Evolutionary conservation across 2,329 filamentous ascomycete species (phyloP).

Genomic region (Cladosporium sp.): DNA sequence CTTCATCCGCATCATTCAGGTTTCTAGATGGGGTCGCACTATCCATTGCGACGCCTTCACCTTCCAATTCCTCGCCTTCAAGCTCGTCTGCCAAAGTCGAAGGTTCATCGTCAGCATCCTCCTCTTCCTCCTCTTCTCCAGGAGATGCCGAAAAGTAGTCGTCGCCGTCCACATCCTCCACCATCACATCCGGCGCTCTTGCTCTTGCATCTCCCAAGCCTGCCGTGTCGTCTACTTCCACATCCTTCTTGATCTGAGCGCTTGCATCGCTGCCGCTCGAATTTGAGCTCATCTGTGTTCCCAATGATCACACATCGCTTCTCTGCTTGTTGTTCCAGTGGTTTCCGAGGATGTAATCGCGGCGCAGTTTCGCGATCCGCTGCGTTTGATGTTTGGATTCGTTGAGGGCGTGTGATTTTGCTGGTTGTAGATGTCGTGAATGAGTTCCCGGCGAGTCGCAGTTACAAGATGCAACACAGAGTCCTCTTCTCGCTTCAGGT

Average conservation of each 20-base stretch:
- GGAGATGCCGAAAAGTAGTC: neutral
- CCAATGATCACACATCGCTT: conserved; percentile 51
- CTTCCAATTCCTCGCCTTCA: conserved; percentile 7
- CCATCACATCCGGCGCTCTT: conserved; percentile 3
- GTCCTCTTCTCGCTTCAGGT: too few relatives aligned
- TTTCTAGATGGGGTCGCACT: conserved; percentile 3
- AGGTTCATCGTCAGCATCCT: neutral
- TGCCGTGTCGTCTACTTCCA: conserved; percentile 33
- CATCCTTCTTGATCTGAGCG: conserved; percentile 54
- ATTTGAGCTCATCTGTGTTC: conserved; percentile 65
- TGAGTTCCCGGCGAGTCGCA: too few relatives aligned
- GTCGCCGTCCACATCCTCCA: conserved; percentile 10
- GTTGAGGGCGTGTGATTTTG: too few relatives aligned
- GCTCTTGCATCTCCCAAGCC: conserved; percentile 21
- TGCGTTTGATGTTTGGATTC: neutral
- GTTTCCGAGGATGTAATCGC: neutral
- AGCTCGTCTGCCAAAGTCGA: conserved; percentile 12
- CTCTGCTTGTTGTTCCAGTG: conserved; percentile 15
- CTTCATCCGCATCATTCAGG: conserved; percentile 15
- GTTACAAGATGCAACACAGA: too few relatives aligned
- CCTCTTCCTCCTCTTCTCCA: too few relatives aligned
- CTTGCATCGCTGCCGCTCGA: conserved; percentile 59
- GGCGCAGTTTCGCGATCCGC: neutral
- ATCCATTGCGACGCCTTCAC: conserved; percentile 15
- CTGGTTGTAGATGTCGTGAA: too few relatives aligned